Evolutionary conservation across 2,329 filamentous ascomycete genomes (phyloP), one percentile per base, ranked within the genome.

Genomic region (Microcyclosporella mali): DNA sequence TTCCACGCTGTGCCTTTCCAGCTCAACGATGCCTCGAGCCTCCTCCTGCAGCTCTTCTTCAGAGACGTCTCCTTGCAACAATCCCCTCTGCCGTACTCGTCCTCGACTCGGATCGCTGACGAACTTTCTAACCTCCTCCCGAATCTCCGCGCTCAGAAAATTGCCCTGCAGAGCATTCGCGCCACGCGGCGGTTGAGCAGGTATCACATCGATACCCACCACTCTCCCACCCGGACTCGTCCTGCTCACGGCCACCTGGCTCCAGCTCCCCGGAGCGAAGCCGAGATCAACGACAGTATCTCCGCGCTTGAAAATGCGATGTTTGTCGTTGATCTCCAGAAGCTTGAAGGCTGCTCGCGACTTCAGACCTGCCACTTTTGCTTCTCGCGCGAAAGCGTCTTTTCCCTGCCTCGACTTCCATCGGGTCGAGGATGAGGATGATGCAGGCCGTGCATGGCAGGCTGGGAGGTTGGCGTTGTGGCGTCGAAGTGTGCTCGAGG

Each of bases 131-230:
- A 95, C 82, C 63, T 90, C 78, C 16, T 72, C 75, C 63, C 85
- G 85, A n/a, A 95, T 82, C 2, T 69, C 66, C 0, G 79, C 75
- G 4, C 82, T 84, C 31, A 97, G 71, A 53, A 98, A 97, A 63
- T 98, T 86, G 36, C 94, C 92, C 66, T 98, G 92, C 44, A 98
- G 88, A 2, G 88, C 88, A 19, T 86, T 89, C n/a, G 94, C 88
- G 16, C 92, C 92, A 58, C 78, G 81, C 0, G 92, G 92, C 4
- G 94, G 90, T 62, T 90, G 84, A 0, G 88, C 87, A 3, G 92
- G 92, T 52, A 98, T 88, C 39, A 98, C 77, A 63, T 98, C 92
- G 57, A 98, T 90, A 9, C 92, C 94, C 19, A 98, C 72, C 10
- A 98, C 82, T 33, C 84, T 79, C n/a, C 59, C 59, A 34, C 77